Conservation (phyloP, 1,284 basidiomycete species). For the Stygiomarasmius scandens region DNA sequence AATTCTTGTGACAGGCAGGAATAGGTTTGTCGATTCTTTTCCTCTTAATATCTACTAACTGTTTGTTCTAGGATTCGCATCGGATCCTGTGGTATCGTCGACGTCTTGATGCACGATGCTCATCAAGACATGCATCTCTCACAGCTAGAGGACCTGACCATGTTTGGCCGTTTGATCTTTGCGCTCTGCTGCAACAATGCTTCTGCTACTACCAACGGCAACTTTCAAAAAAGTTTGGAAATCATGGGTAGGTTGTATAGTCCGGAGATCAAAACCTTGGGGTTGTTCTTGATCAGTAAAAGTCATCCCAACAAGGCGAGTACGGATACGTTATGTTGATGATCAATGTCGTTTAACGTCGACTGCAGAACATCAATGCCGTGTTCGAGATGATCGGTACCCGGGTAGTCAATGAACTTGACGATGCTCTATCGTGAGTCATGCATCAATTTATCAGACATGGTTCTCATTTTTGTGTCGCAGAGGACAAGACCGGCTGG, state of each 20-base stretch:
- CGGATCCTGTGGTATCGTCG: conserved; percentile 82
- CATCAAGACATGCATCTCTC: conserved; percentile 60
- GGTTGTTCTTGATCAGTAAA: conserved; percentile 79
- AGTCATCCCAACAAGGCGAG: conserved; percentile 63
- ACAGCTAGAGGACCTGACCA: conserved; percentile 88
- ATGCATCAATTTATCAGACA: not conserved
- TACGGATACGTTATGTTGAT: conserved; percentile 4
- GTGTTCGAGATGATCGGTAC: conserved; percentile 81
- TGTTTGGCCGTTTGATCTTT: conserved; percentile 87
- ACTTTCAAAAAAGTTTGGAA: conserved; percentile 80
- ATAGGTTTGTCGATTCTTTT: conserved; percentile 58
- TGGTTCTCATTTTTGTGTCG: not conserved
- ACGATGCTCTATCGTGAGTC: conserved; percentile 77
- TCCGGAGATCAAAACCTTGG: conserved; percentile 80
- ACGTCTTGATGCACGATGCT: conserved; percentile 80
- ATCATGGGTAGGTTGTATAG: conserved; percentile 77
- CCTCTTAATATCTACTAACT: not conserved
- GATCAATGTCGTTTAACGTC: conserved; percentile 3
- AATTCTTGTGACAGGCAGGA: conserved; percentile 87
- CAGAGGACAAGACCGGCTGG: conserved; percentile 82
- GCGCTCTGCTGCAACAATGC: conserved; percentile 76
- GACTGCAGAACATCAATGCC: conserved; percentile 71
- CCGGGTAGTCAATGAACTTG: conserved; percentile 79
- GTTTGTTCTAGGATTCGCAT: conserved; percentile 65
- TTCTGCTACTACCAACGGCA: conserved; percentile 58